These are phyloP conservation scores for Kregervanrija fluxuum DNA, from an alignment of 805 yeast genomes.

Conservation along the genomic window DNA sequence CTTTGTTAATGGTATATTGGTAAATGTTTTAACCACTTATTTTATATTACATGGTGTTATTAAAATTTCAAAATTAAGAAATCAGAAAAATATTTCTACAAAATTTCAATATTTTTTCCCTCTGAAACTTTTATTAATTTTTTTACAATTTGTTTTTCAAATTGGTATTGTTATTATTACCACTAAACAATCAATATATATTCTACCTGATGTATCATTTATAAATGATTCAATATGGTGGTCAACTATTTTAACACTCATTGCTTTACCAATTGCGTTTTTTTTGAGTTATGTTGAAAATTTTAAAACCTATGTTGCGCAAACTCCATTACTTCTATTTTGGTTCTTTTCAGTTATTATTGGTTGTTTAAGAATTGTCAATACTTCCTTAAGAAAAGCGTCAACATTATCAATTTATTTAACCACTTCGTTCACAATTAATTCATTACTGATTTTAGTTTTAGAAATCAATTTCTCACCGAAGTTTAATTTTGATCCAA, in stretches of 20 bases:
- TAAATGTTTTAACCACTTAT: constrained; percentile 28
- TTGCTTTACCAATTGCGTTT: constrained; percentile 44
- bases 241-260: constrained; percentile 26
- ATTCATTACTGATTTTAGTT: constrained; percentile 33
- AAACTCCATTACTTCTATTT: constrained; percentile 60
- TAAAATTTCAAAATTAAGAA: constrained; percentile 30
- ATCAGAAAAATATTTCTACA: constrained; percentile 23
- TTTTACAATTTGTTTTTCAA: constrained; percentile 34
- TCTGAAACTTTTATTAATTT: constrained; percentile 33
- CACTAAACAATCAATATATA: constrained; percentile 7
- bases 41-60: constrained; percentile 32
- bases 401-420: constrained; percentile 26
- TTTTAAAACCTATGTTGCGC: constrained; percentile 56
- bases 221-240: constrained; percentile 22
- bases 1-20: constrained; percentile 38
- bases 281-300: constrained; percentile 66
- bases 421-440: constrained; percentile 23
- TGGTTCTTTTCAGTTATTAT: constrained; percentile 59
- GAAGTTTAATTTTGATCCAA: constrained; percentile 21
- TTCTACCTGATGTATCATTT: constrained; percentile 19
- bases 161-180: constrained; percentile 12
- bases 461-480: constrained; percentile 39
- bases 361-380: constrained; percentile 37
- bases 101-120: constrained; percentile 33
- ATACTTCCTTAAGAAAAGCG: constrained; percentile 32